A percentile compares a stretch with the other conserved stretches of the same genome.
Conservation (phyloP, 169 alveolate species). For the Eimeria sp. region DNA sequence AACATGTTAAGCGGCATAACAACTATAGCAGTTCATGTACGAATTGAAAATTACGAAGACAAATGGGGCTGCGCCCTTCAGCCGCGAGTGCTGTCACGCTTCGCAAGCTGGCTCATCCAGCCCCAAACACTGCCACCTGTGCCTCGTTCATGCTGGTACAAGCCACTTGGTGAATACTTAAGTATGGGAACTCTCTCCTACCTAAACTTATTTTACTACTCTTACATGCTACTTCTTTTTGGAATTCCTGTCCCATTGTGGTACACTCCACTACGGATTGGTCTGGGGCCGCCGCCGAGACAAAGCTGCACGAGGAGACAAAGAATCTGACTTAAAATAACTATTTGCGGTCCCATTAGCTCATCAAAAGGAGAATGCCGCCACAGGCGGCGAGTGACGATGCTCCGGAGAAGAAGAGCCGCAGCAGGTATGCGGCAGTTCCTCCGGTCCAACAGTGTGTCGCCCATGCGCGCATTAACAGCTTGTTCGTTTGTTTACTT, state of each 20-base stretch:
- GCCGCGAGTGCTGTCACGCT: neutral
- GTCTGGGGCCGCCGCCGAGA: constrained; percentile 29
- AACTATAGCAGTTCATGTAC: neutral
- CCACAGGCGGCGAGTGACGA: constrained; percentile 73
- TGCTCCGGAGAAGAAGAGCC: constrained; percentile 66
- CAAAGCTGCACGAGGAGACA: constrained; percentile 22
- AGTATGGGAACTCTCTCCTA: neutral
- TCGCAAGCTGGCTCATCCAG: constrained; percentile 1
- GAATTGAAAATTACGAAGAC: neutral
- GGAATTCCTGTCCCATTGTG: neutral
- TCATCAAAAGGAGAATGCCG: constrained; percentile 52
- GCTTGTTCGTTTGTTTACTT: neutral
- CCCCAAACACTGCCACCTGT: constrained; percentile 43
- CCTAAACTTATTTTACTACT: neutral
- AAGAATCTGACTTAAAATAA: neutral
- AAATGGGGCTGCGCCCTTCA: neutral
- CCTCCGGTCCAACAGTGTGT: neutral
- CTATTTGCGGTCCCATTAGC: neutral
- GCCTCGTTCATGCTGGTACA: neutral
- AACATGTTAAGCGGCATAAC: neutral
- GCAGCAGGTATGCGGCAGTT: constrained; percentile 37
- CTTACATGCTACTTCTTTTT: neutral
- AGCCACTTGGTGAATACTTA: neutral
- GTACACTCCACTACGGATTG: neutral
- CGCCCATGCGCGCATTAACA: neutral